phyloP scores from a whole-genome alignment of 1,284 basidiomycete species.

The Ganoderma multipileum region DNA sequence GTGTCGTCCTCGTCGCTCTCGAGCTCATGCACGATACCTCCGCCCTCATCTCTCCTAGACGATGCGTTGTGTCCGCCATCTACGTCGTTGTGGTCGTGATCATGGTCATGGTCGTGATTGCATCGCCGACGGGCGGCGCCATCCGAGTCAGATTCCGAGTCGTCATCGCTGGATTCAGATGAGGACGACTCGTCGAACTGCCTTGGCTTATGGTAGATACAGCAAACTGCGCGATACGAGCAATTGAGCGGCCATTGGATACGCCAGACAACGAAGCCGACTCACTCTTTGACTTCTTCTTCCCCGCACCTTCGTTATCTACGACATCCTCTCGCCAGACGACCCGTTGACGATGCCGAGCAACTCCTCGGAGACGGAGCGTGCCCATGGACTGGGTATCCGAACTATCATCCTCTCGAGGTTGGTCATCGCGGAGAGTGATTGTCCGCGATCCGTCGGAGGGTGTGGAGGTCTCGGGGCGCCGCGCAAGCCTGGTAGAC shows the following conservation, averaged over 20 bases:
- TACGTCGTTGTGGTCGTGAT: conserved; percentile 34
- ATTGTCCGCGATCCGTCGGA: conserved; percentile 66
- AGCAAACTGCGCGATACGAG: conserved; percentile 69
- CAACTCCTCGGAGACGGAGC: conserved; percentile 61
- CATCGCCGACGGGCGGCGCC: conserved; percentile 25
- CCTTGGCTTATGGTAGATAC: conserved; percentile 86
- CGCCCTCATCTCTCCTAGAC: conserved; percentile 33
- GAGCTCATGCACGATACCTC: conserved; percentile 42
- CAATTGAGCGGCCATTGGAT: neutral
- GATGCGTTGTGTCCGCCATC: conserved; percentile 34
- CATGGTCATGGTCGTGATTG: conserved; percentile 32
- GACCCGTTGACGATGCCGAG: conserved; percentile 56
- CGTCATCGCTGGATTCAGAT: conserved; percentile 64
- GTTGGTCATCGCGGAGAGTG: conserved; percentile 52
- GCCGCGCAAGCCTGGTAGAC: conserved; percentile 12
- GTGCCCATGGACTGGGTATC: conserved; percentile 46
- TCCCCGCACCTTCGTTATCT: conserved; percentile 82
- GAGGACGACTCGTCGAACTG: conserved; percentile 83
- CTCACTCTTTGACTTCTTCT: conserved; percentile 87
- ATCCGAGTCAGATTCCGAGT: conserved; percentile 48
- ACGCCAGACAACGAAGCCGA: conserved; percentile 22
- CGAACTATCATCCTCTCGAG: conserved; percentile 39
- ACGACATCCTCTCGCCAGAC: conserved; percentile 83
- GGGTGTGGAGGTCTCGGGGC: conserved; percentile 43
- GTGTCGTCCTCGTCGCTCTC: conserved; percentile 44